Evolutionary conservation across 345 rosid genomes (phyloP).

Genomic region (Gossypioides kirkii): DNA sequence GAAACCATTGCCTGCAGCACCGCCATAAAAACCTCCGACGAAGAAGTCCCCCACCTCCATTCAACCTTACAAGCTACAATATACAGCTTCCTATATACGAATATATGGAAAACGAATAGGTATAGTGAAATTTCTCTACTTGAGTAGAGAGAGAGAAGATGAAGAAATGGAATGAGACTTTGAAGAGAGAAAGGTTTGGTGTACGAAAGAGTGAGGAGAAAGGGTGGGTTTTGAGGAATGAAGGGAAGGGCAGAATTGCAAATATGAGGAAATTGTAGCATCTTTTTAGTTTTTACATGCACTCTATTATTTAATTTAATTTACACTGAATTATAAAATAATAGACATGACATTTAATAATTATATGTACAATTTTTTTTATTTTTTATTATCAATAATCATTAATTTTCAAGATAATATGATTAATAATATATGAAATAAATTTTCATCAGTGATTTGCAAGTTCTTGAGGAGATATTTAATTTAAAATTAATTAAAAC

Average conservation of each 20-base stretch:
- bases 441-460: no score
- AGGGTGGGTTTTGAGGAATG: slow-evolving; percentile 44
- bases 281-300: slow-evolving; percentile 18
- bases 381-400: no score
- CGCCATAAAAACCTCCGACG: slow-evolving; percentile 27
- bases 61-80: neutral
- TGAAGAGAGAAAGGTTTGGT: neutral
- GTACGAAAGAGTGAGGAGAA: slow-evolving; percentile 5
- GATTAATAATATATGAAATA: no score
- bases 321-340: no score
- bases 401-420: no score
- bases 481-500: neutral
- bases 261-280: slow-evolving; percentile 20
- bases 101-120: neutral
- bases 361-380: no score
- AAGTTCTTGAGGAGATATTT: no score
- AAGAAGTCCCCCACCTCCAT: slow-evolving; percentile 47
- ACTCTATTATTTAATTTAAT: slow-evolving; percentile 6
- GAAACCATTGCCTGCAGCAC: slow-evolving; percentile 21
- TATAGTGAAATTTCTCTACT: neutral
- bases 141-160: slow-evolving; percentile 13
- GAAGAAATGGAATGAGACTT: neutral
- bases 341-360: no score
- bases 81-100: neutral
- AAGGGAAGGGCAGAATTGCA: slow-evolving; percentile 28